phyloP scores from a whole-genome alignment of 306 rosid species.

The Prunus persica region DNA sequence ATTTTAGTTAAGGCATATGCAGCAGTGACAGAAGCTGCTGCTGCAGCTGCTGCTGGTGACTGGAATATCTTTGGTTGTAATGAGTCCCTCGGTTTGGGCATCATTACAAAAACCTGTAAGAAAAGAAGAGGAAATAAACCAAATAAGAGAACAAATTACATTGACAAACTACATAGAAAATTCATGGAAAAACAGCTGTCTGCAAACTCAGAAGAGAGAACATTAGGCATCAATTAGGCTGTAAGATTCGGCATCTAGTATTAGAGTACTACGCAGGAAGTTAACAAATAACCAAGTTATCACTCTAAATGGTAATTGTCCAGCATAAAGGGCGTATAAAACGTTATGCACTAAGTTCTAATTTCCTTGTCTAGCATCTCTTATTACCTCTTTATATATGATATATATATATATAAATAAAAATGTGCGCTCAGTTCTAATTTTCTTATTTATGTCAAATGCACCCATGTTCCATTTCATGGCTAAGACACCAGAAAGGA shows the following conservation, averaged over 20 bases:
- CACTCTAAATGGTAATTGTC: not conserved
- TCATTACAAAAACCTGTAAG: conserved; percentile 75
- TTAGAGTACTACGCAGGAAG: no score
- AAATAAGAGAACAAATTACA: conserved; percentile 4
- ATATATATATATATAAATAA: no score
- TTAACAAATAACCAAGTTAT: not conserved
- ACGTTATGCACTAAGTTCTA: no score
- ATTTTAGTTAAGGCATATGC: conserved; percentile 88
- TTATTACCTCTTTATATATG: no score
- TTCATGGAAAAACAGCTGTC: not conserved
- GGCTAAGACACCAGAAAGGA: not conserved
- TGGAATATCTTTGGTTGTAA: conserved; percentile 80
- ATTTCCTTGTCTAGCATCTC: no score
- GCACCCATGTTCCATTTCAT: not conserved
- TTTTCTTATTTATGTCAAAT: no score
- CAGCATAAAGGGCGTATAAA: not conserved
- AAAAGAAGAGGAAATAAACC: not conserved
- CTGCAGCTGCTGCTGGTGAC: conserved; percentile 97
- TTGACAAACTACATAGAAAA: not conserved
- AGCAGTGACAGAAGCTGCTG: conserved; percentile 95
- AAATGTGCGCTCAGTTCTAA: no score
- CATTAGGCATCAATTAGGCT: no score
- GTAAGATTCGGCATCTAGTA: no score
- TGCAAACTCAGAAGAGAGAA: not conserved
- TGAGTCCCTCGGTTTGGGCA: conserved; percentile 62